Evolutionary conservation across 345 rosid species (phyloP).

Genomic region (Salix viminalis): DNA sequence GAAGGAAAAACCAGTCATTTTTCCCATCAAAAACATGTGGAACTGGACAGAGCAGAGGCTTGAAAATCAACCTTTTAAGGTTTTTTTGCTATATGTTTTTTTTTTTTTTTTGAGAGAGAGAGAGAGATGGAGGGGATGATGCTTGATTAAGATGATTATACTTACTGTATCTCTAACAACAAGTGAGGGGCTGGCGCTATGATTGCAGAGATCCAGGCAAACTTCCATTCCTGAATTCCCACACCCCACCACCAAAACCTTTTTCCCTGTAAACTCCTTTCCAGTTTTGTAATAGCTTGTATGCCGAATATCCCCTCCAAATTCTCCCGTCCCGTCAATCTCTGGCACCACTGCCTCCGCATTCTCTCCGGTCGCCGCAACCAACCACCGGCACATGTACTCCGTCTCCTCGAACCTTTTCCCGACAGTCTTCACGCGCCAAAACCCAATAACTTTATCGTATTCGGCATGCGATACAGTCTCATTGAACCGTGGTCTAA

Average conservation of each 20-base stretch:
- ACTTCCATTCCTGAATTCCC: slow-evolving; percentile 65
- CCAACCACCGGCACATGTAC: slow-evolving; percentile 50
- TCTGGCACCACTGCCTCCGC: slow-evolving; percentile 47
- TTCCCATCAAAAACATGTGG: neutral
- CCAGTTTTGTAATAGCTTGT: slow-evolving; percentile 42
- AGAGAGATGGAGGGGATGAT: neutral
- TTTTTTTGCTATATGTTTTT: neutral
- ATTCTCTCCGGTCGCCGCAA: slow-evolving; percentile 55
- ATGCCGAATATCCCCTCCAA: slow-evolving; percentile 39
- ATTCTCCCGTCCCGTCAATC: slow-evolving; percentile 38
- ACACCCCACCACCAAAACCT: slow-evolving; percentile 49
- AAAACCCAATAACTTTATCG: slow-evolving; percentile 32
- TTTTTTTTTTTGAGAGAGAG: too few relatives aligned
- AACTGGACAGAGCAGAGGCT: neutral
- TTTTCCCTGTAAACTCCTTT: slow-evolving; percentile 30
- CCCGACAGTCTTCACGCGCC: slow-evolving; percentile 40
- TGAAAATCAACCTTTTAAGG: neutral
- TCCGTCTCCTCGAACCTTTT: slow-evolving; percentile 24
- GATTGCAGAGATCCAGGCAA: slow-evolving; percentile 47
- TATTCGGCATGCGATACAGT: slow-evolving; percentile 37
- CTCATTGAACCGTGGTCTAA: slow-evolving; percentile 39
- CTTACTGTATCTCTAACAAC: slow-evolving; percentile 46
- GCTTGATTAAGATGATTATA: neutral
- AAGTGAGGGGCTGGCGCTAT: slow-evolving; percentile 42
- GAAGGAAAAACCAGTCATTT: neutral